Conservation (phyloP, 768 basidiomycete species). For the Pleurotus sapidus region DNA sequence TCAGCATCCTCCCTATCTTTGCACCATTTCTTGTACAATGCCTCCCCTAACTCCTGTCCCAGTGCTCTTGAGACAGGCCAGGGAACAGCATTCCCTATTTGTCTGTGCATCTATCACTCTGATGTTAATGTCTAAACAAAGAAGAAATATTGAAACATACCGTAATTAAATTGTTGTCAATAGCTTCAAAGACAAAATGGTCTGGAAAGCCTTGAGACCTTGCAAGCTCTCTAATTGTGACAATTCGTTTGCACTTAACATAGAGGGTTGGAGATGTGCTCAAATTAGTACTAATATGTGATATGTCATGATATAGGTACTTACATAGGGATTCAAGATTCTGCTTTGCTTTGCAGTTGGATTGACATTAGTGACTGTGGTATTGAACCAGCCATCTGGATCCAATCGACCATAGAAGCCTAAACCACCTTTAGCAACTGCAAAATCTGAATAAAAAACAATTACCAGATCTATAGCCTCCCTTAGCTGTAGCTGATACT, state of each 20-base stretch:
- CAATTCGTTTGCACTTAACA: constrained; percentile 60
- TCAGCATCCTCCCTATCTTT: constrained; percentile 31
- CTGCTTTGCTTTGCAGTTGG: constrained; percentile 76
- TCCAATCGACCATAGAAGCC: constrained; percentile 61
- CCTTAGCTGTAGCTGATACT: constrained; percentile 49
- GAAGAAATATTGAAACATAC: constrained; percentile 34
- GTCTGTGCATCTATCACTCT: constrained; percentile 62
- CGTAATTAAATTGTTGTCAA: constrained; percentile 52
- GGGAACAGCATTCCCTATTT: constrained; percentile 81
- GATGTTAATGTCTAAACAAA: background rate
- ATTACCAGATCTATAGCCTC: constrained; percentile 50
- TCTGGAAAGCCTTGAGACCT: constrained; percentile 84
- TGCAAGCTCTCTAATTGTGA: constrained; percentile 75
- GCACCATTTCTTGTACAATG: constrained; percentile 52
- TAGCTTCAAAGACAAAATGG: constrained; percentile 58
- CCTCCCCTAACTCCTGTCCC: constrained; percentile 56
- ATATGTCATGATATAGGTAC: too few species aligned
- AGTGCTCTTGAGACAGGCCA: constrained; percentile 62
- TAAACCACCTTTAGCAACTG: background rate
- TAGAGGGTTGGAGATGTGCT: background rate
- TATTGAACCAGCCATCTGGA: constrained; percentile 54
- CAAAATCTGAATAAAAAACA: background rate
- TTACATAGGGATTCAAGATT: constrained; percentile 65
- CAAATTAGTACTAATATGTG: constrained; percentile 13
- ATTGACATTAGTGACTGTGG: constrained; percentile 76